Percentiles rank a stretch among this genome's conserved stretches.
Evolutionary conservation across 2,329 filamentous ascomycete genomes (phyloP).

Genomic region (Amauroascus niger): DNA sequence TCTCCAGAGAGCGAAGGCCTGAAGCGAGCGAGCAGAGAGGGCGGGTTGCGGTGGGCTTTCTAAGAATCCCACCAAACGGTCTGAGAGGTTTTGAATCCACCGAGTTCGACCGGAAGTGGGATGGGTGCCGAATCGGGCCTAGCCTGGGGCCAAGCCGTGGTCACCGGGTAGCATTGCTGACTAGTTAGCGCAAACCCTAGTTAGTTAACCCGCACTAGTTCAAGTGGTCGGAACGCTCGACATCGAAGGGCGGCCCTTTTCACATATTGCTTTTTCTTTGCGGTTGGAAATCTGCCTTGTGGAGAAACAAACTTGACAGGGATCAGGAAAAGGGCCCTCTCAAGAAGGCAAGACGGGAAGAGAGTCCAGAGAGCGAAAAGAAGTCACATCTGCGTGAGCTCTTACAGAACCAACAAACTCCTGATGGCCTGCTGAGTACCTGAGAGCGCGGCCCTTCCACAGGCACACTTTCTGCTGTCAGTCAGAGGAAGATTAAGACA

Average conservation of each 20-base stretch:
- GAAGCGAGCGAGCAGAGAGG: not conserved
- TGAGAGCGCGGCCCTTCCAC: not conserved
- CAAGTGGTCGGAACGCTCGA: too few relatives aligned
- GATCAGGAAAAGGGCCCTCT: not conserved
- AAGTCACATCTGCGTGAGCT: too few relatives aligned
- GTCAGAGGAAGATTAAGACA: not conserved
- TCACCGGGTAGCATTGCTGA: not conserved
- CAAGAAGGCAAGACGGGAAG: too few relatives aligned
- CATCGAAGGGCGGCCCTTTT: too few relatives aligned
- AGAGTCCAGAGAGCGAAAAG: too few relatives aligned
- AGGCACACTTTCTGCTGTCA: not conserved
- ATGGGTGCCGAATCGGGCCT: slow-evolving; percentile 3
- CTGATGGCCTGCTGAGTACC: not conserved
- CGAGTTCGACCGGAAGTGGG: not conserved
- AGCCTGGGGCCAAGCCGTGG: slow-evolving; percentile 1
- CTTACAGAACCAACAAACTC: not conserved
- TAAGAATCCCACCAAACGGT: too few relatives aligned
- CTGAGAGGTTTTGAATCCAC: not conserved
- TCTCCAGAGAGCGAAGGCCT: not conserved
- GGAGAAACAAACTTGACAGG: not conserved
- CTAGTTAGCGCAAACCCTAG: slow-evolving; percentile 10
- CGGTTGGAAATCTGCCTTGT: slow-evolving; percentile 12
- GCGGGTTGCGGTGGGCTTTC: not conserved
- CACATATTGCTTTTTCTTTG: slow-evolving; percentile 7
- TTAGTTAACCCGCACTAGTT: not conserved